Conservation (phyloP, 2,329 filamentous ascomycete species). For the Pseudopithomyces maydicus region DNA sequence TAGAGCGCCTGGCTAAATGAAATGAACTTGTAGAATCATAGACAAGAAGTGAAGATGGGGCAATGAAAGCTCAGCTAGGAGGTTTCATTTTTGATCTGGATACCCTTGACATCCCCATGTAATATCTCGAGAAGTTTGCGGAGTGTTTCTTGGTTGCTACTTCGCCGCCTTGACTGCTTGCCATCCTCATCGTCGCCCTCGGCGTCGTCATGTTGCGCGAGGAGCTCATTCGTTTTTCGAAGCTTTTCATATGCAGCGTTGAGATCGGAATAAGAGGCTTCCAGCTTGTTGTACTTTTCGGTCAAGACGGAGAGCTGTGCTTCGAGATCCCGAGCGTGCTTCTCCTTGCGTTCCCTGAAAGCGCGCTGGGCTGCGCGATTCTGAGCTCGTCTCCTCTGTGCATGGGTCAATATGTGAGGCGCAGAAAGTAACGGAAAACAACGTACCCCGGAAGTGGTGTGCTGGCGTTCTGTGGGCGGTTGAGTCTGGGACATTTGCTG, state of each 20-base stretch:
- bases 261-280: conserved; percentile 56
- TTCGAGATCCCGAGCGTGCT: conserved; percentile 68
- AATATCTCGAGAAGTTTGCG: conserved; percentile 46
- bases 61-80: conserved; percentile 8
- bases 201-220: conserved; percentile 42
- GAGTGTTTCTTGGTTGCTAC: conserved; percentile 41
- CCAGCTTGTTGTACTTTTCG: conserved; percentile 61
- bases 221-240: conserved; percentile 45
- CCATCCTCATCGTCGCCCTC: conserved; percentile 35
- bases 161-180: conserved; percentile 23
- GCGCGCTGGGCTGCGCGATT: conserved; percentile 66
- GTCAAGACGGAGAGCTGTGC: conserved; percentile 59
- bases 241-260: conserved; percentile 47
- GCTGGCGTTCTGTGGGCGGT: conserved; percentile 35
- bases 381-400: conserved; percentile 62
- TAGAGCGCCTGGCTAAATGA: conserved; percentile 18
- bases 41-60: conserved; percentile 14
- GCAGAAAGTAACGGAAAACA: background rate
- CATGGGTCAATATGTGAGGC: conserved; percentile 14
- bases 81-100: conserved; percentile 29
- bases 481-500: conserved; percentile 21
- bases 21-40: conserved; percentile 12
- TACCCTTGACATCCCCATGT: conserved; percentile 42
- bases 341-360: conserved; percentile 67
- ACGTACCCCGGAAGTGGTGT: conserved; percentile 46